A percentile compares a stretch with the other conserved stretches of the same genome.
Conservation (phyloP, 139 green algal genomes). For the Trebouxia sp. region DNA sequence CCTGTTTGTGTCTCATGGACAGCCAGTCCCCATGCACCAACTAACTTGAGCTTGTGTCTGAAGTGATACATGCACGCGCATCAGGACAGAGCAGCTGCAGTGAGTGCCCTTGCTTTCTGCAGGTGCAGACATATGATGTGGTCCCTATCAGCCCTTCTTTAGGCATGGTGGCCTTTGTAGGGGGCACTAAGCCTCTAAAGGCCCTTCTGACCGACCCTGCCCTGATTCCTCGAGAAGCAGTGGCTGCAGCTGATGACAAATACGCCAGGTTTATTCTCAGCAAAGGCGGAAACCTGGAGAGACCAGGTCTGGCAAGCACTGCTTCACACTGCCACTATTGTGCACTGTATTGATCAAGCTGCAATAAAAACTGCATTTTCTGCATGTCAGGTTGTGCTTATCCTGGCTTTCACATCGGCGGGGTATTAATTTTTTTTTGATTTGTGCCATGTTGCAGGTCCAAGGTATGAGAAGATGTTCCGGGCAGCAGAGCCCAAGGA, state of each 20-base stretch:
- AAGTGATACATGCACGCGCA: no score
- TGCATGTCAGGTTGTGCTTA: no score
- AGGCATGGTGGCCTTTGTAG: conserved; percentile 70
- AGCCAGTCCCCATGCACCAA: no score
- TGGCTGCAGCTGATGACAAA: background rate
- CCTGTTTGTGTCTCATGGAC: no score
- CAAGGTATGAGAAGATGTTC: conserved; percentile 30
- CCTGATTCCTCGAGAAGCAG: background rate
- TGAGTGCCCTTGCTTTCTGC: conserved; percentile 17
- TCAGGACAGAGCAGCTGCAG: background rate
- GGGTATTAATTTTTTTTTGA: no score
- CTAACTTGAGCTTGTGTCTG: no score
- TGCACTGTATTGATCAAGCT: no score
- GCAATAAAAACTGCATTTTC: no score
- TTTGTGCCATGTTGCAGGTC: background rate
- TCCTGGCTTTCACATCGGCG: no score
- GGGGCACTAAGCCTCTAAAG: conserved; percentile 43
- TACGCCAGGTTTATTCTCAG: background rate
- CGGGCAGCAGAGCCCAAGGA: background rate
- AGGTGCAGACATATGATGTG: conserved; percentile 62
- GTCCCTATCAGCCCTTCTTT: conserved; percentile 55
- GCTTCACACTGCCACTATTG: no score
- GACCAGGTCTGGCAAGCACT: background rate
- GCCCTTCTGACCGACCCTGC: conserved; percentile 13
- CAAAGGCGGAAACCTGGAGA: conserved; percentile 13